A percentile compares a stretch with the other conserved stretches of the same genome.
These are phyloP conservation scores for Alnus rubra DNA, from an alignment of 306 rosid species.

Conservation along the genomic window DNA sequence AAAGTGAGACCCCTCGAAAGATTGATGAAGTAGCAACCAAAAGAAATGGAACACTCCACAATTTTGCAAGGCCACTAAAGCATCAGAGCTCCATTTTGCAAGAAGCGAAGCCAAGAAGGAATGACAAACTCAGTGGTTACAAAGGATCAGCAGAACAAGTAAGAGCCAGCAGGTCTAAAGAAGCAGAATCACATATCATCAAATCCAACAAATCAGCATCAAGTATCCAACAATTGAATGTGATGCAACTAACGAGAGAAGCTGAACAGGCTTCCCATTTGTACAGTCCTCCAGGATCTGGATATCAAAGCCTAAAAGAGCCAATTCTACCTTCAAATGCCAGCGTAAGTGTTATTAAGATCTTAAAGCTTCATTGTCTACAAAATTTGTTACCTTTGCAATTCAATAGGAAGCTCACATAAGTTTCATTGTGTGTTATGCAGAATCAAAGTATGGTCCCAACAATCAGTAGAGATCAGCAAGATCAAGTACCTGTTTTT, in stretches of 20 bases:
- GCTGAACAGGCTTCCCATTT: constrained; percentile 18
- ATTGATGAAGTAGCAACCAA: constrained; percentile 39
- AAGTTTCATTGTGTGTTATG: constrained; percentile 30
- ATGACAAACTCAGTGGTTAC: constrained; percentile 32
- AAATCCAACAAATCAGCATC: constrained; percentile 29
- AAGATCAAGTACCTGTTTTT: constrained; percentile 36
- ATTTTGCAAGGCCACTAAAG: constrained; percentile 37
- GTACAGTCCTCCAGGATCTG: constrained; percentile 19
- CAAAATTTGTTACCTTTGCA: neutral
- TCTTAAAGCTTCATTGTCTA: neutral
- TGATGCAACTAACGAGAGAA: constrained; percentile 21
- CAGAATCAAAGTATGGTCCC: constrained; percentile 43
- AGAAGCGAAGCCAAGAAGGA: constrained; percentile 33
- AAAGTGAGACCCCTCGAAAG: constrained; percentile 43
- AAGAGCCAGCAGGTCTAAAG: constrained; percentile 26
- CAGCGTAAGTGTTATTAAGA: constrained; percentile 34
- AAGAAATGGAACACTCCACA: constrained; percentile 42
- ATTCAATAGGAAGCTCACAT: constrained; percentile 6
- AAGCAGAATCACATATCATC: constrained; percentile 25
- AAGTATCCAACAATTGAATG: constrained; percentile 19
- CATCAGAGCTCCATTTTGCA: constrained; percentile 36
- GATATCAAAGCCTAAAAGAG: constrained; percentile 17
- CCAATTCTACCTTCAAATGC: constrained; percentile 28
- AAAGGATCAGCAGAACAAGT: constrained; percentile 12
- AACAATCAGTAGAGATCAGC: constrained; percentile 23